These are phyloP conservation scores for Russula dissimulans DNA, from an alignment of 768 basidiomycete genomes.

Conservation along the genomic window DNA sequence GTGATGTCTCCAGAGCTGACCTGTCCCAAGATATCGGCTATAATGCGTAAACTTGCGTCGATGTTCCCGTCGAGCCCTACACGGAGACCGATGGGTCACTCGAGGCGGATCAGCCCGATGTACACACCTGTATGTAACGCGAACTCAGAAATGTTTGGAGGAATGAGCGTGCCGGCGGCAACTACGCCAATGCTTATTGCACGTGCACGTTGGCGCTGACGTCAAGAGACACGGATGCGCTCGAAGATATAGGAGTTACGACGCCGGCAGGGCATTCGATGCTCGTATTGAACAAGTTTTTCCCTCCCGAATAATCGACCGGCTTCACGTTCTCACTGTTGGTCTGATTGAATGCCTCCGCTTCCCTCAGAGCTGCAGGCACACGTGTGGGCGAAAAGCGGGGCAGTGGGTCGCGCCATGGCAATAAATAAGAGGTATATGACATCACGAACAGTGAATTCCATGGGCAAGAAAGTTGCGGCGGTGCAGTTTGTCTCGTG, in stretches of 20 bases:
- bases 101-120: not conserved
- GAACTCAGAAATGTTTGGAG: not conserved
- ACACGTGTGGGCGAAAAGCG: not conserved
- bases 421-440: not conserved
- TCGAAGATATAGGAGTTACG: not conserved
- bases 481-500: not conserved
- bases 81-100: conserved; percentile 19
- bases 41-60: not conserved
- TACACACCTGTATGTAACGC: conserved; percentile 4
- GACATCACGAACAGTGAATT: not conserved
- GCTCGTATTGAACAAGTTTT: not conserved
- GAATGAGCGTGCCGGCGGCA: conserved; percentile 6
- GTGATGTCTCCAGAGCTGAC: not conserved
- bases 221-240: not conserved
- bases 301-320: not conserved
- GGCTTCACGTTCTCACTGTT: too few species aligned
- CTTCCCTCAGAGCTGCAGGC: not conserved
- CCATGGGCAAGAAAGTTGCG: not conserved
- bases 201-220: not conserved
- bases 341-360: not conserved
- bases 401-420: not conserved
- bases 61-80: not conserved
- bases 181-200: not conserved
- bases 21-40: not conserved
- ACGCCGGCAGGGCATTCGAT: not conserved